A percentile compares a stretch with the other conserved stretches of the same genome.
Evolutionary conservation across 495 filamentous ascomycete genomes (phyloP).

Genomic region (Tricharina praecox): DNA sequence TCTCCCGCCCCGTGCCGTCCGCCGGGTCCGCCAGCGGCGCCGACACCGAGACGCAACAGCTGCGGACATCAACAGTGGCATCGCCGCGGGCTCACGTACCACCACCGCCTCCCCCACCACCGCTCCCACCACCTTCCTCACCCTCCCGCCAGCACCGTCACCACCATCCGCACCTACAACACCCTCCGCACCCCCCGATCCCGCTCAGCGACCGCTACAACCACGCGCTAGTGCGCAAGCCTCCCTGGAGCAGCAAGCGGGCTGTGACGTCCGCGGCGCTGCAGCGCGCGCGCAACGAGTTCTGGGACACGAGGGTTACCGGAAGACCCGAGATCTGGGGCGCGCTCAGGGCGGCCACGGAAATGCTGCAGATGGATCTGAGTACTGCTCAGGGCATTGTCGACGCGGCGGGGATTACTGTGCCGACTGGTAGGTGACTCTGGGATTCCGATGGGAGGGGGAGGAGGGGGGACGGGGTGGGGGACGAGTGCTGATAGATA

Average conservation of each 20-base stretch:
- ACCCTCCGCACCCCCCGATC: too few relatives aligned
- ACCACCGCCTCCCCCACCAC: too few relatives aligned
- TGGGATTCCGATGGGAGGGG: neutral
- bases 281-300: conserved; percentile 38
- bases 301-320: conserved; percentile 70
- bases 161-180: neutral
- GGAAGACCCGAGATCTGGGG: conserved; percentile 65
- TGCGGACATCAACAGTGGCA: neutral
- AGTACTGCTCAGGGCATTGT: conserved; percentile 62
- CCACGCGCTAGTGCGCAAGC: neutral
- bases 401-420: conserved; percentile 59
- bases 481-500: neutral
- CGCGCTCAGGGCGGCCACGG: conserved; percentile 46
- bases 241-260: neutral
- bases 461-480: too few relatives aligned
- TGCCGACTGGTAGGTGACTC: conserved; percentile 44
- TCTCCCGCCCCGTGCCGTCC: neutral
- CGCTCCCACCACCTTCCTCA: neutral
- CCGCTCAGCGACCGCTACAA: neutral
- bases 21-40: neutral
- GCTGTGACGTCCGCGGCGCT: neutral
- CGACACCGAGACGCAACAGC: neutral
- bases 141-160: neutral
- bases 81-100: neutral
- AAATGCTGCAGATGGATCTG: conserved; percentile 47